phyloP scores from a whole-genome alignment of 176 grass and related monocot species.

The Melocanna baccifera region DNA sequence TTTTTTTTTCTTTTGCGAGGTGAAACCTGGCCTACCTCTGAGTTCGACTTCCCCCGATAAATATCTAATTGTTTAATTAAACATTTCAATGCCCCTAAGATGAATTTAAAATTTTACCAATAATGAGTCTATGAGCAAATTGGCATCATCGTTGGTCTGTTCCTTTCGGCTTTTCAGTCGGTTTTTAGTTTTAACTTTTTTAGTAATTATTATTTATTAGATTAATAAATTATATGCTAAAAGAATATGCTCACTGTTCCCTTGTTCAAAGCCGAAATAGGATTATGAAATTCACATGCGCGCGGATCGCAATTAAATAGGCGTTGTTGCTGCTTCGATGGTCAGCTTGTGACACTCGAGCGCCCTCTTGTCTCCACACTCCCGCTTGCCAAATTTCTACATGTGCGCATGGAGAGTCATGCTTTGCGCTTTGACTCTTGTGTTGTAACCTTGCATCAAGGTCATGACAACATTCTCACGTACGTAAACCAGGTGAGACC shows the following conservation, averaged over 20 bases:
- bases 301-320: not conserved
- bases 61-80: not conserved
- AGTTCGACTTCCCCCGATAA: not conserved
- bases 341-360: not conserved
- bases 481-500: not conserved
- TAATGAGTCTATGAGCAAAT: not conserved
- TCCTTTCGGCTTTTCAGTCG: too few relatives aligned
- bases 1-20: too few relatives aligned
- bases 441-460: constrained; percentile 31
- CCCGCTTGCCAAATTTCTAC: not conserved
- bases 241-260: too few relatives aligned
- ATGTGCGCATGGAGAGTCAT: constrained; percentile 11
- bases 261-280: not conserved
- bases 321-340: not conserved
- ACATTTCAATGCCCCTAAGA: not conserved
- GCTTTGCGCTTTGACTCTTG: constrained; percentile 8
- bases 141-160: not conserved
- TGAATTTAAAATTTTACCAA: not conserved
- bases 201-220: too few relatives aligned
- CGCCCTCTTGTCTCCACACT: not conserved
- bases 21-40: not conserved
- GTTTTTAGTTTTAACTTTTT: too few relatives aligned
- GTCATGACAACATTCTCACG: not conserved
- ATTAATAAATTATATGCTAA: too few relatives aligned
- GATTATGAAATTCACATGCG: not conserved